phyloP scores from a whole-genome alignment of 139 green algal species.

The Chlorella sp. region DNA sequence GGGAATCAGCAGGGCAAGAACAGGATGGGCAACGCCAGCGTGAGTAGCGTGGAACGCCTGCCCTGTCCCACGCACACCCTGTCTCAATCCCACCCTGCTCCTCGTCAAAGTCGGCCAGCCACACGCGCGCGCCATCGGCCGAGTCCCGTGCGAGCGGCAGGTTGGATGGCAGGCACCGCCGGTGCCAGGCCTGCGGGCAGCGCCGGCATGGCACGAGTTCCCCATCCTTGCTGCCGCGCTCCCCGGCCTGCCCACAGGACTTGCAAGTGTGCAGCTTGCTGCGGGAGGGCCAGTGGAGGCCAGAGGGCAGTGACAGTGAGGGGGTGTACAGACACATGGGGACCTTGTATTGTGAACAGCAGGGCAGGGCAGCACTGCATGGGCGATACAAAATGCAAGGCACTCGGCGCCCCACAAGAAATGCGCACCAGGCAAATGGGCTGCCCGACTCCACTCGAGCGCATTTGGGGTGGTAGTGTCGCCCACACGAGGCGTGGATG shows the following conservation, averaged over 20 bases:
- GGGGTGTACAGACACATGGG: background rate
- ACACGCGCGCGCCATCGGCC: background rate
- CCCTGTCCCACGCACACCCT: background rate
- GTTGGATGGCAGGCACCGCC: conserved; percentile 48
- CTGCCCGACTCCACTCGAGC: conserved; percentile 2
- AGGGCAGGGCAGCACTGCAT: too few species aligned
- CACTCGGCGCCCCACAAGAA: background rate
- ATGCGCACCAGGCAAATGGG: conserved; percentile 33
- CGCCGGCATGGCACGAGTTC: conserved; percentile 61
- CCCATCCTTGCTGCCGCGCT: background rate
- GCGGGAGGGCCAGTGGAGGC: background rate
- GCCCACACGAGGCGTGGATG: conserved; percentile 51
- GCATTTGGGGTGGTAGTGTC: conserved; percentile 61
- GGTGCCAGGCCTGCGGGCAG: conserved; percentile 62
- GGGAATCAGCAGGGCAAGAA: background rate
- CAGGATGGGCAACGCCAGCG: background rate
- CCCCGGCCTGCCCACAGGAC: background rate
- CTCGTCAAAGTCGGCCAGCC: conserved; percentile 14
- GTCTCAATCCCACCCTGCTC: background rate
- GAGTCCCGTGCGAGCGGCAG: background rate
- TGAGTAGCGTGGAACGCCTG: background rate
- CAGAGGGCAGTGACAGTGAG: background rate
- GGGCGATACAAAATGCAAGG: too few species aligned
- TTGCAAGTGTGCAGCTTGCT: conserved; percentile 47
- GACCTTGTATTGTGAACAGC: background rate